Evolutionary conservation across 2,329 filamentous ascomycete genomes (phyloP).

Genomic region (Cladophialophora immunda): DNA sequence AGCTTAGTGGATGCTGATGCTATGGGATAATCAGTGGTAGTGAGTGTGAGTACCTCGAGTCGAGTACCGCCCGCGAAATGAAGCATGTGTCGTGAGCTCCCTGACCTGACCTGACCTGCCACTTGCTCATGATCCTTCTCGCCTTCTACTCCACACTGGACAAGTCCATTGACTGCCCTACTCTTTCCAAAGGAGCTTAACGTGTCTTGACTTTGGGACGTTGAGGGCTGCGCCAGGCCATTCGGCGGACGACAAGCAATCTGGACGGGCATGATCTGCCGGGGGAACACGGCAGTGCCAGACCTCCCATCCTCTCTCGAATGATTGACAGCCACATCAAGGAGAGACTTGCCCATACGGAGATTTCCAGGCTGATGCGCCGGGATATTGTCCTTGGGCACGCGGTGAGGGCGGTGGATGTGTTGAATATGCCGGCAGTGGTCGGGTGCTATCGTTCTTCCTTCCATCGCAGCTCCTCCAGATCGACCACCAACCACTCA

Average conservation of each 20-base stretch:
- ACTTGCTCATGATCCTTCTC: neutral
- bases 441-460: neutral
- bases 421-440: neutral
- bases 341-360: neutral
- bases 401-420: neutral
- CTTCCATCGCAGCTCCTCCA: neutral
- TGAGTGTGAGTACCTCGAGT: neutral
- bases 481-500: neutral
- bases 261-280: neutral
- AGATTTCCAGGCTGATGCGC: neutral
- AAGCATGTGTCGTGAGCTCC: neutral
- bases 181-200: neutral
- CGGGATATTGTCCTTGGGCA: neutral
- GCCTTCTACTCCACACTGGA: neutral
- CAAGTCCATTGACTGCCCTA: neutral
- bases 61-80: conserved; percentile 4
- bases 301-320: neutral
- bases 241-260: neutral
- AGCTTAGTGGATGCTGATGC: conserved; percentile 2
- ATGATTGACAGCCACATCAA: neutral
- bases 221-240: neutral
- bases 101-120: neutral
- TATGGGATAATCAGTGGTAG: conserved; percentile 1
- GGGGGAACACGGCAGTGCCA: neutral
- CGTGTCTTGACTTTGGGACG: neutral